phyloP scores from a whole-genome alignment of 2,329 filamentous ascomycete genomes.

The Colletotrichum echinochloae region DNA sequence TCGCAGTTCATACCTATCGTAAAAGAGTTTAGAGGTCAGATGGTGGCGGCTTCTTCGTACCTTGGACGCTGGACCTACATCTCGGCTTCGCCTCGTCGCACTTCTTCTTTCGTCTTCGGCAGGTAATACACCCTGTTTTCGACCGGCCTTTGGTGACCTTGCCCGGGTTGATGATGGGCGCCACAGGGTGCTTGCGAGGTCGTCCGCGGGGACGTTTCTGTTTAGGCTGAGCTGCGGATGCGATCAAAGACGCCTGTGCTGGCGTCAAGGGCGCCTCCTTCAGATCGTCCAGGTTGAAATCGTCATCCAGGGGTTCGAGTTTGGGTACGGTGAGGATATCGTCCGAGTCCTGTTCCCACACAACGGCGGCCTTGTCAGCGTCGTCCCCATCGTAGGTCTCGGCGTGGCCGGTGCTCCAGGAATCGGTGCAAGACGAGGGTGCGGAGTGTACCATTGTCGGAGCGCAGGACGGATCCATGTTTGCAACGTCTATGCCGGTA shows the following conservation, averaged over 20 bases:
- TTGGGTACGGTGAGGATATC: slow-evolving; percentile 64
- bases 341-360: slow-evolving; percentile 62
- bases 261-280: slow-evolving; percentile 56
- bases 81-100: slow-evolving; percentile 76
- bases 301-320: slow-evolving; percentile 68
- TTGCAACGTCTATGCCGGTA: slow-evolving; percentile 58
- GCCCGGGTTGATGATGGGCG: slow-evolving; percentile 65
- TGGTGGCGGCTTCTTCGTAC: neutral
- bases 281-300: slow-evolving; percentile 65
- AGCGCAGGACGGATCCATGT: slow-evolving; percentile 53
- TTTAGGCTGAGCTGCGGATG: slow-evolving; percentile 51
- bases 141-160: slow-evolving; percentile 84
- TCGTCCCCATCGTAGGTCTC: slow-evolving; percentile 50
- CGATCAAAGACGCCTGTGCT: slow-evolving; percentile 30
- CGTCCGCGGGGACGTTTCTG: slow-evolving; percentile 79
- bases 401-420: slow-evolving; percentile 57
- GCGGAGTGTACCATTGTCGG: slow-evolving; percentile 60
- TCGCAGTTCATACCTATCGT: slow-evolving; percentile 82
- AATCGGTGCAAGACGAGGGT: slow-evolving; percentile 59
- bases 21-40: slow-evolving; percentile 41
- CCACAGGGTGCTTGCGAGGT: slow-evolving; percentile 83
- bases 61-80: slow-evolving; percentile 60
- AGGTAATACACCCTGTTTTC: slow-evolving; percentile 77
- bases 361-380: slow-evolving; percentile 55
- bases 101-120: slow-evolving; percentile 78